Evolutionary conservation across 2,329 filamentous ascomycete species (phyloP), one percentile per base, ranked within the genome.

Genomic region (Penicillium frequentans): DNA sequence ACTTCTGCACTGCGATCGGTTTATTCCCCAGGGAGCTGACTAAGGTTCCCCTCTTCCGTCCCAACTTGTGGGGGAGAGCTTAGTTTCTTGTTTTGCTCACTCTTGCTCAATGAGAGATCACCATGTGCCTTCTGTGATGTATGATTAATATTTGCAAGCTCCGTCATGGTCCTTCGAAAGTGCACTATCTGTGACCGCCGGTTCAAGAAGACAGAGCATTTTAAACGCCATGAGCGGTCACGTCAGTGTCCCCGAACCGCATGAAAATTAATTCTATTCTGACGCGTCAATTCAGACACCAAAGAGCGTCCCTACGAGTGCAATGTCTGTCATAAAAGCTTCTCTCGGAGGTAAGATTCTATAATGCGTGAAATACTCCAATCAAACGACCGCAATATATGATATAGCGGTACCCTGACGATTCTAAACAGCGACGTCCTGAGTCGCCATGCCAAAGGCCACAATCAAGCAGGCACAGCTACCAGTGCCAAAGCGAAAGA

Each of bases 151-250:
- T 43, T 35, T 16, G 61, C 55, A 49, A 60, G 10, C n/a, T 52
- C 48, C 64, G 66, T 64, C 67, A 77, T 77, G 75, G 73, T 78
- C 59, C 67, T 76, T 53, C 72, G 71, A 67, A 75, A 78, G 66
- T 79, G 77, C 59, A 72, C 67, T 50, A 76, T 78, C 54, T 84
- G 81, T 73, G 81, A 82, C 60, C 77, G 81, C 60, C 79, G 78
- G 59, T 84, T 83, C 72, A 82, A 80, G 59, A 84, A 84, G 70
- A 81, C 79, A 29, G 81, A 83, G 65, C 81, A 83, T 69, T 79
- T 81, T 64, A 82, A 82, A 66, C 77, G 81, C 43, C 81, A 84
- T 68, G 80, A 83, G 65, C 76, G 81, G 65, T 83, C 81, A 55
- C 81, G 81, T 83, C 72, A 66, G 80, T 74, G 31, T 53, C 57